Conservation (phyloP, 345 rosid genomes). For the Ailanthus altissimus region DNA sequence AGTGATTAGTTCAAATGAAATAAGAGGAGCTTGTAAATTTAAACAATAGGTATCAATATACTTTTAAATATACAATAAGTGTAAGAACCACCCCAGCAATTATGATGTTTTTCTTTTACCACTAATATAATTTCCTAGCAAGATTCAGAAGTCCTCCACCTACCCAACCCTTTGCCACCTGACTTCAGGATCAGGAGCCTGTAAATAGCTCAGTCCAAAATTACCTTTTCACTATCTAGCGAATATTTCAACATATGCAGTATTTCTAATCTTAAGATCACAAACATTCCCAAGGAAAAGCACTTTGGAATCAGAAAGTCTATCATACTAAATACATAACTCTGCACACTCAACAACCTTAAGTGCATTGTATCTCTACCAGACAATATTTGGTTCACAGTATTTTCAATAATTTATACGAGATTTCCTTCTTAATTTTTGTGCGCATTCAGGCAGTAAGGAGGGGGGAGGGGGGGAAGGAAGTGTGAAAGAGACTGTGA, state of each 20-base stretch:
- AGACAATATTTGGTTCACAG: neutral
- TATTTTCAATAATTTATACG: neutral
- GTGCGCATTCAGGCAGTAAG: too few species aligned
- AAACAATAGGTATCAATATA: neutral
- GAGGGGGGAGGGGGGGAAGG: too few species aligned
- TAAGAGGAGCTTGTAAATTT: neutral
- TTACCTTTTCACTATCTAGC: neutral
- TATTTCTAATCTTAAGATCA: neutral
- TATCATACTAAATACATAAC: neutral
- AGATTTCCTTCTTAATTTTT: neutral
- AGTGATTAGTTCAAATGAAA: neutral
- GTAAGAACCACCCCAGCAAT: neutral
- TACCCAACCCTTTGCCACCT: neutral
- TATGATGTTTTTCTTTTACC: neutral
- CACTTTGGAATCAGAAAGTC: neutral
- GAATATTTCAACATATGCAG: neutral
- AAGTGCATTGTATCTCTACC: neutral
- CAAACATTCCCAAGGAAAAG: neutral
- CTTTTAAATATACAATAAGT: neutral
- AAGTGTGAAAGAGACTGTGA: too few species aligned
- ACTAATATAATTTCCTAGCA: neutral
- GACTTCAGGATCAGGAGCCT: neutral
- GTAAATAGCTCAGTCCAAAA: slow-evolving; percentile 2
- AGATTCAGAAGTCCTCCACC: neutral
- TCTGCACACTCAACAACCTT: neutral